A percentile compares a stretch with the other conserved stretches of the same genome.
phyloP scores from a whole-genome alignment of 257 asterid genomes.

The Apocynum venetum region DNA sequence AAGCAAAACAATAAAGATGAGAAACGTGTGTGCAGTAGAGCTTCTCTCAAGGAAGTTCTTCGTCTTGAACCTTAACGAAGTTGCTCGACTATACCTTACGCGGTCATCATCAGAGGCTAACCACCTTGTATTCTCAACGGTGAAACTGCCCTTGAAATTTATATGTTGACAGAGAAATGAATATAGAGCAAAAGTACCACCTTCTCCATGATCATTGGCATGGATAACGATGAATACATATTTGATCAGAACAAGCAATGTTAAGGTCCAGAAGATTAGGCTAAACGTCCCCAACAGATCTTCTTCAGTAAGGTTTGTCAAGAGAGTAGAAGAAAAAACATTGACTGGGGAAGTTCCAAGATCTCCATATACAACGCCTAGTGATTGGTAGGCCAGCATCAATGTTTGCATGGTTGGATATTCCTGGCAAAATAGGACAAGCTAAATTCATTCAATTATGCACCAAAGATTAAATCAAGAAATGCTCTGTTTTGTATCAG shows the following conservation, averaged over 20 bases:
- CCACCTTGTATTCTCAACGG: slow-evolving; percentile 32
- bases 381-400: slow-evolving; percentile 61
- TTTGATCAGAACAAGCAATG: slow-evolving; percentile 48
- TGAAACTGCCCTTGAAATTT: slow-evolving; percentile 41
- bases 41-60: slow-evolving; percentile 49
- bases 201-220: slow-evolving; percentile 81
- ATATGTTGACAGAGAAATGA: slow-evolving; percentile 51
- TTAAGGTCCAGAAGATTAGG: slow-evolving; percentile 71
- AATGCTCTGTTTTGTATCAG: neutral
- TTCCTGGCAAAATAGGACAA: slow-evolving; percentile 20
- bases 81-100: slow-evolving; percentile 25
- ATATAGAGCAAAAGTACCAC: slow-evolving; percentile 78
- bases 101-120: slow-evolving; percentile 28
- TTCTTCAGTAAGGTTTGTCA: slow-evolving; percentile 46
- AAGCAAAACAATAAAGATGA: slow-evolving; percentile 49
- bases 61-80: slow-evolving; percentile 37
- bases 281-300: slow-evolving; percentile 65
- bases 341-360: slow-evolving; percentile 75
- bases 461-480: too few relatives aligned
- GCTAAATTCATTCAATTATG: neutral
- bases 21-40: slow-evolving; percentile 35
- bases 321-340: slow-evolving; percentile 53
- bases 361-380: slow-evolving; percentile 73
- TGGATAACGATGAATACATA: slow-evolving; percentile 62
- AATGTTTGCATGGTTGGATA: slow-evolving; percentile 44